Conservation (phyloP, 2,329 filamentous ascomycete genomes). For the Verticillium longisporum region DNA sequence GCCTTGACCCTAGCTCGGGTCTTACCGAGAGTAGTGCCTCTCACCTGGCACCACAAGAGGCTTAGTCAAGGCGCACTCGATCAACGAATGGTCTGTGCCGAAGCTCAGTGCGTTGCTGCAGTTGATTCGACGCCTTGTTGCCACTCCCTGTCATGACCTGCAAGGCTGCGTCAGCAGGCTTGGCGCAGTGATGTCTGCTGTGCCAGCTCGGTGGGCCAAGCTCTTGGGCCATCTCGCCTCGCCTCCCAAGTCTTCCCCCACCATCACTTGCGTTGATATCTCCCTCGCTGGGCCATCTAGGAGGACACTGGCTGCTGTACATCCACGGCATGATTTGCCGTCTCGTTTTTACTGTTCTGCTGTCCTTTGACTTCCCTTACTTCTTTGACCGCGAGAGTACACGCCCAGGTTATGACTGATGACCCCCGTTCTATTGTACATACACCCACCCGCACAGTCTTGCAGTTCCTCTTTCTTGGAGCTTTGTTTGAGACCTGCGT, state of each 20-base stretch:
- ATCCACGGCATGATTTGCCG: background rate
- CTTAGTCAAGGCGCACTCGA: background rate
- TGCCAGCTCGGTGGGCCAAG: background rate
- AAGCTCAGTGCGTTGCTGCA: background rate
- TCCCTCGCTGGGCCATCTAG: background rate
- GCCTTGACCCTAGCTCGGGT: background rate
- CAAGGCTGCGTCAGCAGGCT: slow-evolving; percentile 3
- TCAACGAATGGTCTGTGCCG: slow-evolving; percentile 1
- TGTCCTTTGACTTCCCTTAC: background rate
- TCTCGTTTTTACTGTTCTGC: background rate
- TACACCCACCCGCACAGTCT: background rate
- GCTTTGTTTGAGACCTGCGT: background rate
- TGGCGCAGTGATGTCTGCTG: background rate
- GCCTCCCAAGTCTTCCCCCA: background rate
- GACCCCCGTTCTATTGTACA: background rate
- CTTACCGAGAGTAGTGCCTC: background rate
- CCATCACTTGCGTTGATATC: background rate
- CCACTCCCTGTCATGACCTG: background rate
- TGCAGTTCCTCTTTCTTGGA: background rate
- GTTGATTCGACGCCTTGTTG: slow-evolving; percentile 1
- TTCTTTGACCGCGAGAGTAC: background rate
- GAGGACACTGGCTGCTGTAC: background rate
- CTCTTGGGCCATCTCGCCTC: background rate
- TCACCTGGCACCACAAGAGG: background rate
- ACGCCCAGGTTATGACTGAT: background rate